Conservation (phyloP, 331 rosid genomes). For the Erythrophleum ivorense region DNA sequence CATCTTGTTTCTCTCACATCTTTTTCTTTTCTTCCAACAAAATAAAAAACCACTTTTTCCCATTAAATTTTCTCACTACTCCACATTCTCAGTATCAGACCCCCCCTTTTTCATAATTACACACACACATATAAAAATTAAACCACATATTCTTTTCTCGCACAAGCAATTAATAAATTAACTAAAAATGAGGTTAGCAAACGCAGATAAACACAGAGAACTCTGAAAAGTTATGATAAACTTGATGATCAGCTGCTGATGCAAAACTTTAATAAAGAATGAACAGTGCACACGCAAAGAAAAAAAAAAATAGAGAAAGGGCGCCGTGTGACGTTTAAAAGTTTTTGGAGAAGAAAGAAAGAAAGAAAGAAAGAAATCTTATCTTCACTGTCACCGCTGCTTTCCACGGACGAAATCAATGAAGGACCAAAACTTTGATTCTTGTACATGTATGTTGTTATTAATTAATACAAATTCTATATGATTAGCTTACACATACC, state of each 20-base stretch:
- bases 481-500: slow-evolving; percentile 13
- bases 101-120: slow-evolving; percentile 24
- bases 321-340: slow-evolving; percentile 7
- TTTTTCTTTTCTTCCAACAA: not conserved
- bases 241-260: slow-evolving; percentile 44
- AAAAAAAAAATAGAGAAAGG: not conserved
- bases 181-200: not conserved
- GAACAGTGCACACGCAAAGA: slow-evolving; percentile 33
- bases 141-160: not conserved
- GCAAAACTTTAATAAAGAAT: slow-evolving; percentile 43
- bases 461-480: not conserved
- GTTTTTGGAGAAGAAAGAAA: not conserved
- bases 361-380: slow-evolving; percentile 46
- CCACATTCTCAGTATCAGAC: slow-evolving; percentile 7
- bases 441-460: not conserved
- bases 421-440: slow-evolving; percentile 7
- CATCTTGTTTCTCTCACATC: slow-evolving; percentile 1
- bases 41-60: not conserved
- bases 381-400: slow-evolving; percentile 46
- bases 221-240: slow-evolving; percentile 3
- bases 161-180: not conserved
- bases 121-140: not conserved
- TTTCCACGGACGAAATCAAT: slow-evolving; percentile 53
- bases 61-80: not conserved
- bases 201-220: slow-evolving; percentile 22